Base-by-base conservation (phyloP, 2,329 filamentous ascomycete genomes). In the Colletotrichum incanum region DNA sequence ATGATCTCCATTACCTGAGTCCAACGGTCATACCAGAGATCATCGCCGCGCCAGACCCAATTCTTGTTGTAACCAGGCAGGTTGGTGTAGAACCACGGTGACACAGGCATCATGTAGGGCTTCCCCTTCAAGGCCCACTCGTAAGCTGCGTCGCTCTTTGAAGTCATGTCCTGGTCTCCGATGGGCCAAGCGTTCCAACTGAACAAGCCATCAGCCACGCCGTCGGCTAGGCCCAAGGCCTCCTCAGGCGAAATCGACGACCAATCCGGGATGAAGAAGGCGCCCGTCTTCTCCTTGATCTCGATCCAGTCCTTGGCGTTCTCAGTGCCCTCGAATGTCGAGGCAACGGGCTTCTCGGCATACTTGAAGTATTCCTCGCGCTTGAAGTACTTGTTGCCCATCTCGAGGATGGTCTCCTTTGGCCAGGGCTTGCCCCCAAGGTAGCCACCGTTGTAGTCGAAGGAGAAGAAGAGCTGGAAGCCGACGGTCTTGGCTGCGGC, bases 11-110 rank as follows among this genome's bases (percentile, higher is more conserved):
- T 82, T 81, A 90, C 64, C 86, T 84, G 76, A 12, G 84, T 79
- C 90, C 90, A 92, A 11, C 90, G 86, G 65, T 89, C 82, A 73
- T 84, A 86, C 89, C 90, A 93, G 16, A 92, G 79, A 67, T 86
- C 82, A 74, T 92, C 90, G n/a, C 89, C 88, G 28, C 85, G 84
- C 84, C 88, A 92, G 7, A 91, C 81, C 89, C 90, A 92, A 76
- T 91, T 90, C 80, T 92, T 92, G 52, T 81, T 79, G 75, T 85
- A 91, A 8, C 82, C 81, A 0, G 88, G 86, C 3, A 91, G 80
- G 70, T 90, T 87, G 60, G 90, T 90, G 78, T 86, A 90, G 78
- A 90, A 90, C 88, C 87, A 90, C 0, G 88, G 88, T 0, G 86
- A 86, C n/a, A 89, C 84, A 2, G 86, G 83, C 86, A 88, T 88